Percentiles rank a stretch among this genome's conserved stretches.
phyloP scores from a whole-genome alignment of 164 flowering plant genomes.

The Cinnamomum micranthum region DNA sequence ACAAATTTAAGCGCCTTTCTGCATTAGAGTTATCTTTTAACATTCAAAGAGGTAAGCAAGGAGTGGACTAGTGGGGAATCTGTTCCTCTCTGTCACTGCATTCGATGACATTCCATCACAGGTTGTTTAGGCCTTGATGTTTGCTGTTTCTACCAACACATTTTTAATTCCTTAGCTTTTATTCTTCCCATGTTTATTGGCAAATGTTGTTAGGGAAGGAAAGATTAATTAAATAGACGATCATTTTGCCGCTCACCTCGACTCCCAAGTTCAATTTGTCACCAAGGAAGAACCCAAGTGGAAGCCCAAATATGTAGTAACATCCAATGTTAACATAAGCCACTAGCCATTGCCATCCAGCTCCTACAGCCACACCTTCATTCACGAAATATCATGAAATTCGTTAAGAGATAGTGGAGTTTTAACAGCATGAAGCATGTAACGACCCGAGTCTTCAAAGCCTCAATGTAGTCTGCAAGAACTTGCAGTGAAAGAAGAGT shows the following conservation, averaged over 20 bases:
- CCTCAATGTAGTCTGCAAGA: neutral
- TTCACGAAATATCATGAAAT: neutral
- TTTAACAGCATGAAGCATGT: neutral
- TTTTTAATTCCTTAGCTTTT: too few species aligned
- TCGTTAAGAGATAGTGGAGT: neutral
- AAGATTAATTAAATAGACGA: neutral
- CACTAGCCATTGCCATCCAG: conserved; percentile 68
- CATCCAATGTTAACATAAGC: conserved; percentile 62
- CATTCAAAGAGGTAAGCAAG: too few species aligned
- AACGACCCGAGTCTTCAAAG: neutral
- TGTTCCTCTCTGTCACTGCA: too few species aligned
- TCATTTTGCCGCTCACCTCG: conserved; percentile 20
- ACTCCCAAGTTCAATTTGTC: conserved; percentile 39
- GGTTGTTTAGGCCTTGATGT: too few species aligned
- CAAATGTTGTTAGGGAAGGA: neutral
- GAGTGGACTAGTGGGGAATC: too few species aligned
- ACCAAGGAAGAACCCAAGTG: conserved; percentile 52
- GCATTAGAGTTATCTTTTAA: too few species aligned
- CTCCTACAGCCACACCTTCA: conserved; percentile 72
- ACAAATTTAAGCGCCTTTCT: too few species aligned
- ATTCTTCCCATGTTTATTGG: too few species aligned
- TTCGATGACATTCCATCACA: too few species aligned
- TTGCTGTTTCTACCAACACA: too few species aligned
- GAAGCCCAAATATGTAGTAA: conserved; percentile 57
- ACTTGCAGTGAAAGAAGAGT: neutral